phyloP scores from a whole-genome alignment of 2,329 filamentous ascomycete species.

The Aspergillus viridinutans region DNA sequence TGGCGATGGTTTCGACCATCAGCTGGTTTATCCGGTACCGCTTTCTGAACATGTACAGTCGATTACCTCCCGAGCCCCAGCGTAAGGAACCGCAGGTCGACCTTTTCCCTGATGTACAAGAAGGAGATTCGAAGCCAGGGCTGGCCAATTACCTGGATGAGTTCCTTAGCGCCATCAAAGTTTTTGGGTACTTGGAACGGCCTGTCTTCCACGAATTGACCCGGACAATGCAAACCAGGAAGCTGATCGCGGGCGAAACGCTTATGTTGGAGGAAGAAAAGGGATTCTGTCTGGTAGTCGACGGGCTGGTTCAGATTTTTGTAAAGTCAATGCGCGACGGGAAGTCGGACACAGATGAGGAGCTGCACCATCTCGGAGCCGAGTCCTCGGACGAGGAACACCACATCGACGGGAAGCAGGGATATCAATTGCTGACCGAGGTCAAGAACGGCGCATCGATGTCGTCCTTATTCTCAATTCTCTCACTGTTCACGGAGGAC shows the following conservation, averaged over 20 bases:
- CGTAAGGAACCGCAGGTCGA: constrained; percentile 94
- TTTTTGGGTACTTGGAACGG: constrained; percentile 94
- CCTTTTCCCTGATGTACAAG: constrained; percentile 87
- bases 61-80: constrained; percentile 88
- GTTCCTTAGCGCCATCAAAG: constrained; percentile 96
- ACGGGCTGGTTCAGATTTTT: constrained; percentile 94
- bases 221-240: constrained; percentile 94
- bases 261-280: constrained; percentile 95
- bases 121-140: constrained; percentile 83
- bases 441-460: constrained; percentile 97
- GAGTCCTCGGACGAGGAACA: constrained; percentile 63
- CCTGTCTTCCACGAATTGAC: constrained; percentile 98
- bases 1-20: constrained; percentile 72
- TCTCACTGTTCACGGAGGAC: constrained; percentile 95
- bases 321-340: constrained; percentile 73
- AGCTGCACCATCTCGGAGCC: constrained; percentile 35
- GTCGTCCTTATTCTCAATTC: constrained; percentile 96
- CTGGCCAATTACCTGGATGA: constrained; percentile 96
- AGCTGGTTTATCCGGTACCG: constrained; percentile 95
- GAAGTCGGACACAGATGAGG: constrained; percentile 38
- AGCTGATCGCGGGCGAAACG: constrained; percentile 93
- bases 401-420: constrained; percentile 62
- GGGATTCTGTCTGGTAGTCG: constrained; percentile 94
- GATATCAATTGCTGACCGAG: constrained; percentile 92
- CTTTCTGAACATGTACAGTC: constrained; percentile 94